Percentiles rank a stretch among this genome's conserved stretches.
Conservation (phyloP, 148 eudicot species). For the Fagopyrum homotropicum region DNA sequence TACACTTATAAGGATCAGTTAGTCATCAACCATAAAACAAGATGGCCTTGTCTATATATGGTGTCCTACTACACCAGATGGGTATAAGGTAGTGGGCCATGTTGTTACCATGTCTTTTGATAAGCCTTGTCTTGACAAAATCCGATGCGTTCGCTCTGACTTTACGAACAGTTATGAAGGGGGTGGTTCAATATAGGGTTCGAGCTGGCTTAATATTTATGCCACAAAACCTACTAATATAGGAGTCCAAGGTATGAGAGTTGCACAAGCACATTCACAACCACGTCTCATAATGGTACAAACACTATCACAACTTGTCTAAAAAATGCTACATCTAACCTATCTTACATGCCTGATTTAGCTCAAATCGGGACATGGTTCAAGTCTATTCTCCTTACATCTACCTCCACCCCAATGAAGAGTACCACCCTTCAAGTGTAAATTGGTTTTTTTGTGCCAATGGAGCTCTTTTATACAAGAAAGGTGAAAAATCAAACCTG, state of each 20-base stretch:
- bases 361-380: slow-evolving; percentile 22
- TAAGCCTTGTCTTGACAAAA: background rate
- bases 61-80: slow-evolving; percentile 24
- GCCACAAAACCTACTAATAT: slow-evolving; percentile 17
- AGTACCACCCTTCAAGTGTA: slow-evolving; percentile 31
- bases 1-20: slow-evolving; percentile 13
- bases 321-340: slow-evolving; percentile 15
- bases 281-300: slow-evolving; percentile 12
- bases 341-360: slow-evolving; percentile 27
- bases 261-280: slow-evolving; percentile 28
- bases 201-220: slow-evolving; percentile 18
- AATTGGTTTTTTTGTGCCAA: slow-evolving; percentile 31
- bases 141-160: slow-evolving; percentile 19
- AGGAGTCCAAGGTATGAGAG: slow-evolving; percentile 24
- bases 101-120: background rate
- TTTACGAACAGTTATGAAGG: slow-evolving; percentile 24
- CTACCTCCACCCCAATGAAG: slow-evolving; percentile 35
- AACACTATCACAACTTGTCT: slow-evolving; percentile 22
- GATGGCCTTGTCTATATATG: slow-evolving; percentile 30
- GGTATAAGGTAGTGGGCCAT: slow-evolving; percentile 22
- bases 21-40: slow-evolving; percentile 14
- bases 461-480: slow-evolving; percentile 30
- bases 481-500: slow-evolving; percentile 26
- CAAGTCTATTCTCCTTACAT: slow-evolving; percentile 27
- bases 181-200: slow-evolving; percentile 26